These are phyloP conservation scores for Aschersonia sp. DNA, from an alignment of 2,329 filamentous ascomycete genomes.

Conservation along the genomic window DNA sequence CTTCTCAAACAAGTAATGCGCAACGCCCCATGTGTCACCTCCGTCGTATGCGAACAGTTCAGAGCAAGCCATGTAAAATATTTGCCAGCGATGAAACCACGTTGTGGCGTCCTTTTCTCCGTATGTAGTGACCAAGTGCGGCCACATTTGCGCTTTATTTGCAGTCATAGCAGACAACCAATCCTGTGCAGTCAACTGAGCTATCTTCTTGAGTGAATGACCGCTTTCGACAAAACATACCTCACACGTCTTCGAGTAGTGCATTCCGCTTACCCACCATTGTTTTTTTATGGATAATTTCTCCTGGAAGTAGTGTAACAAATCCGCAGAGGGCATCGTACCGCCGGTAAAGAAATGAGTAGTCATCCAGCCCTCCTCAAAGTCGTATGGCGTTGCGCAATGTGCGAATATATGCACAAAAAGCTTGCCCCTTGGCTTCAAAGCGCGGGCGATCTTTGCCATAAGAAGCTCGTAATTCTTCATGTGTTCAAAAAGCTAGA, in stretches of 20 bases:
- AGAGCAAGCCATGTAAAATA: conserved; percentile 58
- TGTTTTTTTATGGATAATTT: conserved; percentile 44
- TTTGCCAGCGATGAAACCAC: conserved; percentile 59
- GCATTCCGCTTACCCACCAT: conserved; percentile 57
- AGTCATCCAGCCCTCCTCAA: conserved; percentile 61
- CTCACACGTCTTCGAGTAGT: conserved; percentile 59
- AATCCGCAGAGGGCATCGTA: conserved; percentile 54
- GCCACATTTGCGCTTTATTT: conserved; percentile 47
- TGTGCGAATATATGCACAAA: conserved; percentile 58
- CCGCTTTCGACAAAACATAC: conserved; percentile 18
- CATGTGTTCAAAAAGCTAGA: conserved; percentile 59
- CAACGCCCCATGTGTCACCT: conserved; percentile 54
- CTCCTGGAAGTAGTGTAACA: conserved; percentile 51
- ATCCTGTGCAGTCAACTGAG: conserved; percentile 21
- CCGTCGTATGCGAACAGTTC: conserved; percentile 52
- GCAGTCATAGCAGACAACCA: conserved; percentile 47
- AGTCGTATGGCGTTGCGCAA: conserved; percentile 51
- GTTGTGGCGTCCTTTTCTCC: conserved; percentile 41
- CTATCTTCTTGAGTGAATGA: too few relatives aligned
- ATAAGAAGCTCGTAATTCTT: conserved; percentile 59
- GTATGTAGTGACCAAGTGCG: conserved; percentile 49
- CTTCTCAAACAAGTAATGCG: conserved; percentile 54
- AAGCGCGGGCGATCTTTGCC: conserved; percentile 42
- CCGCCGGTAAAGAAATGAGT: conserved; percentile 60
- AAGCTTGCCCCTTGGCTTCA: conserved; percentile 49